A percentile compares a stretch with the other conserved stretches of the same genome.
phyloP scores from a whole-genome alignment of 2,329 filamentous ascomycete species.

The Neobulgaria alba region DNA sequence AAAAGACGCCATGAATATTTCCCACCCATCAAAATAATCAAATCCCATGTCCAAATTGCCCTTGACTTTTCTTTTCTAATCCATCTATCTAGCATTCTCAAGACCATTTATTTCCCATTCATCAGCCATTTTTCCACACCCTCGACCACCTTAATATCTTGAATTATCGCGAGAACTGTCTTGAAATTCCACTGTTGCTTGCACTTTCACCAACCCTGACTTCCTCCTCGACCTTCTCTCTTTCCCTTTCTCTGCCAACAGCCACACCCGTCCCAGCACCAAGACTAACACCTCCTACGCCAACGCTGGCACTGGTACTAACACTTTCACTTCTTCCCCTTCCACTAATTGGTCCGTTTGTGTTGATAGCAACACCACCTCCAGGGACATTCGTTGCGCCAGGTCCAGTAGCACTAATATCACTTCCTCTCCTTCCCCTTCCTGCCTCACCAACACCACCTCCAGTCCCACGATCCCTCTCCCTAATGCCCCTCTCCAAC shows the following conservation, averaged over 20 bases:
- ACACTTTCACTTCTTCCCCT: neutral
- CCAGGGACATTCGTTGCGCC: too few relatives aligned
- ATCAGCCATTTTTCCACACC: too few relatives aligned
- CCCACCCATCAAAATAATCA: too few relatives aligned
- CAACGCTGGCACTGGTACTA: neutral
- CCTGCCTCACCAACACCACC: constrained; percentile 33
- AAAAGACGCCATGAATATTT: too few relatives aligned
- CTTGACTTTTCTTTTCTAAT: too few relatives aligned
- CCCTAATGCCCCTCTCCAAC: constrained; percentile 44
- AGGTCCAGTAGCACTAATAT: neutral
- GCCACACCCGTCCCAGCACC: neutral
- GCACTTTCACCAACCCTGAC: neutral
- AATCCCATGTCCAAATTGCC: too few relatives aligned
- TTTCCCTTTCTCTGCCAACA: neutral
- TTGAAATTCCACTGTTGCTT: neutral
- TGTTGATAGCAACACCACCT: too few relatives aligned
- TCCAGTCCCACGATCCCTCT: too few relatives aligned
- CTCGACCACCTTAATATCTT: too few relatives aligned
- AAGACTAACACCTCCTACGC: neutral
- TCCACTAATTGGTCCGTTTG: neutral
- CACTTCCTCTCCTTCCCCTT: neutral
- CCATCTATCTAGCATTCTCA: too few relatives aligned
- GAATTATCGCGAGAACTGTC: too few relatives aligned
- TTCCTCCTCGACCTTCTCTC: neutral
- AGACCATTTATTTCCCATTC: too few relatives aligned